Percentiles rank a stretch among this genome's conserved stretches.
phyloP scores from a whole-genome alignment of 2,329 filamentous ascomycete genomes.

The Anthostomella pinea region DNA sequence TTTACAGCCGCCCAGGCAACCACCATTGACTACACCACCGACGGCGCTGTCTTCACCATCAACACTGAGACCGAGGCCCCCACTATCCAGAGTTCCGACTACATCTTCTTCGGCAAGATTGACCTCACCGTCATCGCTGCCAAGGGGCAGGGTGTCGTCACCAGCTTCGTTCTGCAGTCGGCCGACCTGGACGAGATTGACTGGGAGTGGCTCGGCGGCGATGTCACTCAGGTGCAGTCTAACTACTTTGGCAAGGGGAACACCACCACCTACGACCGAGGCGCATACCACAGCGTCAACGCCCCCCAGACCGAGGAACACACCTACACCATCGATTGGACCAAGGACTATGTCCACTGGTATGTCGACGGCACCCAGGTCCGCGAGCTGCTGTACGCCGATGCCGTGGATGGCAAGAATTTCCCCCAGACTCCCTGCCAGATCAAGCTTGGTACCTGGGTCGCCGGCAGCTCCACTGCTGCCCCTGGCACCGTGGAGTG shows the following conservation, averaged over 20 bases:
- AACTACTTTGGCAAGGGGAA: constrained; percentile 81
- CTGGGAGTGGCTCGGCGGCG: constrained; percentile 89
- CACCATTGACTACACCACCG: constrained; percentile 42
- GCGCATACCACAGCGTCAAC: constrained; percentile 56
- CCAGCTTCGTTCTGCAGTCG: constrained; percentile 84
- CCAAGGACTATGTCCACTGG: constrained; percentile 61
- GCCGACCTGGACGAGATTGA: constrained; percentile 93
- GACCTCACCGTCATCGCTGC: constrained; percentile 77
- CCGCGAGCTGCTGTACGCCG: constrained; percentile 58
- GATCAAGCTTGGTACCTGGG: constrained; percentile 68
- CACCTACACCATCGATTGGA: constrained; percentile 70
- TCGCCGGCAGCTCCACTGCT: constrained; percentile 56
- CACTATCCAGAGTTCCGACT: constrained; percentile 75
- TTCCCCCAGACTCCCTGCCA: constrained; percentile 75
- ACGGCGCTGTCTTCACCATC: constrained; percentile 64
- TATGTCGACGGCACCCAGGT: constrained; percentile 59
- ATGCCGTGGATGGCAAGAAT: constrained; percentile 55
- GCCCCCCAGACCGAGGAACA: constrained; percentile 55
- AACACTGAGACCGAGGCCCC: constrained; percentile 62
- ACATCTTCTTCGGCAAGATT: constrained; percentile 94
- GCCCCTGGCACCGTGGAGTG: constrained; percentile 68
- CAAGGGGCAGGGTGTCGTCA: constrained; percentile 81
- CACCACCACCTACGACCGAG: constrained; percentile 67
- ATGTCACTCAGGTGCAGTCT: constrained; percentile 72
- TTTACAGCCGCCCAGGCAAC: constrained; percentile 49